phyloP scores from a whole-genome alignment of 2,329 filamentous ascomycete genomes.

The Xylaria sp. region DNA sequence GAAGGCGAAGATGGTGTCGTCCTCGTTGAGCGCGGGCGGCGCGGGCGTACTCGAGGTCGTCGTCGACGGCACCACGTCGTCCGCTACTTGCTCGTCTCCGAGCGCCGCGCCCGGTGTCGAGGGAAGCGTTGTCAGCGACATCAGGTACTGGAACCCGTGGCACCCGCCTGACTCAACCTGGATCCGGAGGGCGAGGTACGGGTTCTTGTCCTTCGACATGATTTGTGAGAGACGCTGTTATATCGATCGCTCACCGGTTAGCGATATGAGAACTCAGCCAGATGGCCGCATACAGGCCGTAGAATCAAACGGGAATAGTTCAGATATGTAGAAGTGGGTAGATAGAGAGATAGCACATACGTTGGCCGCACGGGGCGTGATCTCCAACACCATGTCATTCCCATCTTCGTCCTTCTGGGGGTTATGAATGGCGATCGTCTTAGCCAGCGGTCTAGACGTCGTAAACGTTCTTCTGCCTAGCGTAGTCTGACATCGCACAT shows the following conservation, averaged over 20 bases:
- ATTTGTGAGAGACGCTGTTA: conserved; percentile 78
- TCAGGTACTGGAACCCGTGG: conserved; percentile 97
- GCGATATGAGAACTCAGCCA: not conserved
- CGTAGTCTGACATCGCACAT: conserved; percentile 5
- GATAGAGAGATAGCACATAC: conserved; percentile 57
- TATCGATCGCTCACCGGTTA: conserved; percentile 4
- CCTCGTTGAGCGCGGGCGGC: conserved; percentile 61
- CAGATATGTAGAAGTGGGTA: too few species aligned
- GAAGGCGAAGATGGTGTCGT: conserved; percentile 89
- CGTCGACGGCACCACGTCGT: conserved; percentile 46
- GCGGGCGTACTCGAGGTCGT: conserved; percentile 43
- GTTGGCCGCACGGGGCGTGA: conserved; percentile 84
- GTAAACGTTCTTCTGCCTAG: conserved; percentile 21
- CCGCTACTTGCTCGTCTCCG: conserved; percentile 24
- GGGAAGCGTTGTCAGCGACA: conserved; percentile 80
- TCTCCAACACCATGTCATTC: conserved; percentile 83
- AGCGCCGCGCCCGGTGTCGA: conserved; percentile 31
- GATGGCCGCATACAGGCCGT: not conserved
- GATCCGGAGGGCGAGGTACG: conserved; percentile 86
- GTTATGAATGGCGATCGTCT: conserved; percentile 70
- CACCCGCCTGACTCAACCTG: conserved; percentile 94
- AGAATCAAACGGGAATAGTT: too few species aligned
- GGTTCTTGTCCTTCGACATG: conserved; percentile 77
- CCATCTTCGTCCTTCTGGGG: conserved; percentile 84
- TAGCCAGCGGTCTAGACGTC: conserved; percentile 36